Conservation (phyloP, 2,329 filamentous ascomycete genomes). For the Diaporthe eres region DNA sequence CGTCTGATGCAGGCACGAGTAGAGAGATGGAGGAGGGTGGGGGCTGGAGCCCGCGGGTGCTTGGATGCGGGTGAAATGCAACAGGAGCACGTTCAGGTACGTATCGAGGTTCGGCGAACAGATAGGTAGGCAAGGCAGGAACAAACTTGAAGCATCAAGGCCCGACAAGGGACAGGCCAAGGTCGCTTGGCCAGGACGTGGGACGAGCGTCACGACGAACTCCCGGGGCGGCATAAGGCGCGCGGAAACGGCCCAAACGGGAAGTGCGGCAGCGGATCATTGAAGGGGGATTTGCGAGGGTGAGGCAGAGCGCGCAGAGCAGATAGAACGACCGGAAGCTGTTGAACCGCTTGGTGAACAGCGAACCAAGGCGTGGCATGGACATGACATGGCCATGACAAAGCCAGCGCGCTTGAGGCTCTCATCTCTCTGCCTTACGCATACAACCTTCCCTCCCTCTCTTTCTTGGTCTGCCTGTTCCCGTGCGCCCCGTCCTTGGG, state of each 20-base stretch:
- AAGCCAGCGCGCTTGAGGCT: background rate
- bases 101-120: background rate
- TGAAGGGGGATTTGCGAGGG: background rate
- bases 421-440: conserved; percentile 6
- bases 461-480: background rate
- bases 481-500: background rate
- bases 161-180: conserved; percentile 6
- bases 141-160: conserved; percentile 12
- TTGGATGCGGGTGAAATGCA: conserved; percentile 14
- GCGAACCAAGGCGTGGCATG: background rate
- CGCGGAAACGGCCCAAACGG: conserved; percentile 24
- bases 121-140: background rate
- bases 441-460: background rate
- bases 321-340: background rate
- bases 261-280: conserved; percentile 18
- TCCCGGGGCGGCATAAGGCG: conserved; percentile 21
- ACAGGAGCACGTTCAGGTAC: background rate
- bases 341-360: conserved; percentile 2
- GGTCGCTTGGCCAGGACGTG: background rate
- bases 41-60: background rate
- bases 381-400: background rate
- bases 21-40: background rate
- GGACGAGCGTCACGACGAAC: conserved; percentile 24
- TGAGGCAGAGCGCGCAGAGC: background rate
- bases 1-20: conserved; percentile 28